Evolutionary conservation across 2,329 filamentous ascomycete genomes (phyloP), one percentile per base, ranked within the genome.

Genomic region (Ophiostoma sp.): DNA sequence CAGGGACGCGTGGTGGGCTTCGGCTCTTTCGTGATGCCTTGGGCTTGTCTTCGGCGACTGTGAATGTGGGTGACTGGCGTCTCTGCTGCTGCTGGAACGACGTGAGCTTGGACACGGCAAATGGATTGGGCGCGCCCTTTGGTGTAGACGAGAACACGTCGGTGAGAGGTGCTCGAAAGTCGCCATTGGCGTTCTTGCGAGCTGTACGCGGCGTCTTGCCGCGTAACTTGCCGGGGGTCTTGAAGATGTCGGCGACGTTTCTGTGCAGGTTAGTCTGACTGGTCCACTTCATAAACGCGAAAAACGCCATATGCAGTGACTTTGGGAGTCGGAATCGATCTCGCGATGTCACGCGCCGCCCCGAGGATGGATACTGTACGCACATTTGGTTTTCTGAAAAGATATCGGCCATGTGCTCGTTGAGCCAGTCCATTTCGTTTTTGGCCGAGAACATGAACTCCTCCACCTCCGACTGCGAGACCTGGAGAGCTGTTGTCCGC

Each of bases 391-490:
- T 91, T 75, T 90, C 89, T 76, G 89, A 90, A 78, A 98, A 96
- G 76, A 99, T 92, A 73, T 96, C 93, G 67, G 88, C 88, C 94
- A 99, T 97, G 79, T 99, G 95, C 81, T 98, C 95, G 77, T 99
- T 98, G 76, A 99, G 84, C 95, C 95, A 99, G 78, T 98, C 94
- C 77, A 98, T 83, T 79, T 99, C 95, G 80, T 98, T 96, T 71
- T 92, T 88, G 73, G 92, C 94, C 39, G 93, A 93, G 81, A 92
- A 98, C 62, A 91, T 88, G 77, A 98, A 96, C 81, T 99, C 96
- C 75, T 98, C 94, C 69, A 92, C 86, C 79, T 98, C 95, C 70
- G 93, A 87, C 66, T 90, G 85, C 20, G 91, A 86, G 73, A 97
- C 89, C 74, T 91, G 86, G 69, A 88, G 82, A 17, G 92, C 89